These are phyloP conservation scores for Cudoniella acicularis DNA, from an alignment of 495 filamentous ascomycete genomes.

Conservation along the genomic window DNA sequence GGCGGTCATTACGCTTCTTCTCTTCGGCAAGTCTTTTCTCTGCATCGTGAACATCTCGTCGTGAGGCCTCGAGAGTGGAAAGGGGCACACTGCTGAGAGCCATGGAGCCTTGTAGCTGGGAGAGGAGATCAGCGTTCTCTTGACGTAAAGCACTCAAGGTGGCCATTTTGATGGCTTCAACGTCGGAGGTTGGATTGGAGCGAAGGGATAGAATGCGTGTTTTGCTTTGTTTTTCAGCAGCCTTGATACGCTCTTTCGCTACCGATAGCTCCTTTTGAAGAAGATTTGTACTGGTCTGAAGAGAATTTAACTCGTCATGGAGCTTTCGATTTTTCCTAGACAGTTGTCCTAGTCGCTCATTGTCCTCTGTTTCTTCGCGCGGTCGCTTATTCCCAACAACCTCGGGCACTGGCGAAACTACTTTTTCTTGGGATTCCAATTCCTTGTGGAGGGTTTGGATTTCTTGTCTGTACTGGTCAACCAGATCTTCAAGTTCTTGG, in stretches of 20 bases:
- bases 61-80: constrained; percentile 69
- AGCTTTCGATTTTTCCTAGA: constrained; percentile 79
- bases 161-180: constrained; percentile 73
- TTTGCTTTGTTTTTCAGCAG: constrained; percentile 67
- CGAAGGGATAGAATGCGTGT: constrained; percentile 85
- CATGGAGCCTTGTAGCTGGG: constrained; percentile 58
- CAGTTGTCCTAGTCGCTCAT: constrained; percentile 77
- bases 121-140: constrained; percentile 80
- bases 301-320: constrained; percentile 69
- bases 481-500: constrained; percentile 73
- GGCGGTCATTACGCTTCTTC: constrained; percentile 77
- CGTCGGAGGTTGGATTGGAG: constrained; percentile 82
- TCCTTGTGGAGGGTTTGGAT: constrained; percentile 69
- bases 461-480: constrained; percentile 88
- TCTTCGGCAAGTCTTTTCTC: constrained; percentile 70
- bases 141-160: constrained; percentile 72
- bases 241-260: constrained; percentile 61
- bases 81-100: constrained; percentile 58
- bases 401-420: constrained; percentile 21
- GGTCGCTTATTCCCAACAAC: constrained; percentile 53
- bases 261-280: constrained; percentile 74
- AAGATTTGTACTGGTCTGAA: constrained; percentile 61
- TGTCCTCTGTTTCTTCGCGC: constrained; percentile 50
- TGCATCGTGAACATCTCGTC: constrained; percentile 68
- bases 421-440: constrained; percentile 57